Conservation (phyloP, 257 asterid genomes). For the Solanum clarkiae region DNA sequence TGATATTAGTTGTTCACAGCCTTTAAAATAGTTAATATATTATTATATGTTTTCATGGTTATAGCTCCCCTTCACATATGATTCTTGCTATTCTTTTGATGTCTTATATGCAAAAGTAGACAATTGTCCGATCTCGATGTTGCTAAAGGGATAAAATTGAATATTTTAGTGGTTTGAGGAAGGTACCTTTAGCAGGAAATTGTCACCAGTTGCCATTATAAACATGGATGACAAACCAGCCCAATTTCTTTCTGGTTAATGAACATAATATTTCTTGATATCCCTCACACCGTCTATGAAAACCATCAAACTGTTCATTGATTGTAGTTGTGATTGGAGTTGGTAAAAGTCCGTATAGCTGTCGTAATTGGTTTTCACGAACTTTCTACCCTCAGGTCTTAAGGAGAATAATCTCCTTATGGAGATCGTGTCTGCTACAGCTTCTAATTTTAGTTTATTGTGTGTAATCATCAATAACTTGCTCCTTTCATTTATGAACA, state of each 20-base stretch:
- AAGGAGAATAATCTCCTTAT: not conserved
- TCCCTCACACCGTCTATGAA: not conserved
- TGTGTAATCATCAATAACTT: not conserved
- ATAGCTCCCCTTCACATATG: not conserved
- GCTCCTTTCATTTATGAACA: not conserved
- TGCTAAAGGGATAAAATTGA: not conserved
- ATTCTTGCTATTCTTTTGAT: not conserved
- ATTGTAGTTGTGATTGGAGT: not conserved
- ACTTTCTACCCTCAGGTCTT: not conserved
- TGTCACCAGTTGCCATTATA: not conserved
- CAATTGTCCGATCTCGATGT: not conserved
- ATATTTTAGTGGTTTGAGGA: not conserved
- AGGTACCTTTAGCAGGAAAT: not conserved
- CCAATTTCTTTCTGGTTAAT: not conserved
- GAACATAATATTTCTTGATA: not conserved
- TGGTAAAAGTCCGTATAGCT: not conserved
- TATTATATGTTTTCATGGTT: not conserved
- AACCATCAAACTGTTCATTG: not conserved
- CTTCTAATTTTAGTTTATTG: not conserved
- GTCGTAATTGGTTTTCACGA: not conserved
- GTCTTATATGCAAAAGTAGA: not conserved
- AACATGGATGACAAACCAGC: not conserved
- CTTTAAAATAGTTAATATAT: not conserved
- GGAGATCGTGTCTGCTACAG: not conserved
- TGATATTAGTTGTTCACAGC: not conserved